A percentile compares a stretch with the other conserved stretches of the same genome.
Evolutionary conservation across 768 basidiomycete genomes (phyloP).

Genomic region (Lanmaoa rubissima): DNA sequence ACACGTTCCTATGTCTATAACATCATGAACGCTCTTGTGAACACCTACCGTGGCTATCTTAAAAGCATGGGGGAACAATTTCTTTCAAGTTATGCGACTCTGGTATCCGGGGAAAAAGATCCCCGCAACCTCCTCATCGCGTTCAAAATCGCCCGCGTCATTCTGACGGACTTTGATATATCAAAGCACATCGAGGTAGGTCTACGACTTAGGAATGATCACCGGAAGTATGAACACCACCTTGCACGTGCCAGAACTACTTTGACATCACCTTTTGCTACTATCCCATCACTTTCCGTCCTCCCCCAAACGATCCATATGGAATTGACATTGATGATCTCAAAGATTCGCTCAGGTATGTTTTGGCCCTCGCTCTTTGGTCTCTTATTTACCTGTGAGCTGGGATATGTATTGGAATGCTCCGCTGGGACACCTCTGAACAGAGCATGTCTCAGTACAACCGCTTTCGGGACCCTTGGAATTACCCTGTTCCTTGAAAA

Average conservation of each 20-base stretch:
- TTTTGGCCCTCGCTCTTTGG: neutral
- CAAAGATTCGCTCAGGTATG: constrained; percentile 64
- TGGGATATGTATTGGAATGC: neutral
- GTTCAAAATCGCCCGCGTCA: constrained; percentile 83
- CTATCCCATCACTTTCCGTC: constrained; percentile 95
- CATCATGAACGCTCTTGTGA: constrained; percentile 67
- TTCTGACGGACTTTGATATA: constrained; percentile 87
- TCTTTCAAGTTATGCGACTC: constrained; percentile 64
- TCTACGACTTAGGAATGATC: neutral
- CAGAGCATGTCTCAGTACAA: constrained; percentile 73
- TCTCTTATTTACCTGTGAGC: neutral
- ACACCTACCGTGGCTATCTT: constrained; percentile 46
- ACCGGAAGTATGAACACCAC: neutral
- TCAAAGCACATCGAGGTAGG: constrained; percentile 72
- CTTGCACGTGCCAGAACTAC: constrained; percentile 54
- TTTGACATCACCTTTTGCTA: constrained; percentile 98
- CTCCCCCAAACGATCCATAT: constrained; percentile 92
- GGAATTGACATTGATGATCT: constrained; percentile 89
- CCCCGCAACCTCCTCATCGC: constrained; percentile 89
- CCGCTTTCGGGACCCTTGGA: constrained; percentile 78
- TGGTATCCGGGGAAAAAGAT: constrained; percentile 98
- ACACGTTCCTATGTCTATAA: constrained; percentile 78
- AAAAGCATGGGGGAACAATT: constrained; percentile 73
- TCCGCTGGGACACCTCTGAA: neutral
- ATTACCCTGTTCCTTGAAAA: constrained; percentile 92